A percentile compares a stretch with the other conserved stretches of the same genome.
phyloP scores from a whole-genome alignment of 768 basidiomycete species.

The Mycena polygramma region DNA sequence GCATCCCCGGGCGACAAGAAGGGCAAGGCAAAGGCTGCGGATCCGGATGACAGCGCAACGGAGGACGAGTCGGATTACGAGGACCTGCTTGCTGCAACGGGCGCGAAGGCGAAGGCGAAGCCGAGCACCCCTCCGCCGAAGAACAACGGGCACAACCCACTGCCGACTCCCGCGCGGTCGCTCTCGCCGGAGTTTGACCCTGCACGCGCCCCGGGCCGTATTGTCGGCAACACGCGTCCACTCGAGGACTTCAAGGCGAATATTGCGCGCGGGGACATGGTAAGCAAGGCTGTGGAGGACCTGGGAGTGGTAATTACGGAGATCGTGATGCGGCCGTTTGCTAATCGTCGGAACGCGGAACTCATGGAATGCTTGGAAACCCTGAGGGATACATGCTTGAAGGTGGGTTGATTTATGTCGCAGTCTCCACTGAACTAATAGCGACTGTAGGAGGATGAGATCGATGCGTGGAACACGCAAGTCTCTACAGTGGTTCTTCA shows the following conservation, averaged over 20 bases:
- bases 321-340: slow-evolving; percentile 79
- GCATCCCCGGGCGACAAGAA: slow-evolving; percentile 41
- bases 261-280: slow-evolving; percentile 79
- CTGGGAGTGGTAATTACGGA: slow-evolving; percentile 78
- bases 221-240: slow-evolving; percentile 82
- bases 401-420: slow-evolving; percentile 54
- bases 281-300: slow-evolving; percentile 89
- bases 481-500: slow-evolving; percentile 39
- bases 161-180: slow-evolving; percentile 71
- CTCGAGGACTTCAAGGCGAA: slow-evolving; percentile 83
- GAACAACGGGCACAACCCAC: slow-evolving; percentile 38
- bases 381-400: slow-evolving; percentile 76
- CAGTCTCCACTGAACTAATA: background rate
- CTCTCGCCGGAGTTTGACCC: slow-evolving; percentile 59
- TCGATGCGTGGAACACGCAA: slow-evolving; percentile 85
- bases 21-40: slow-evolving; percentile 47
- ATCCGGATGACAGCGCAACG: slow-evolving; percentile 63
- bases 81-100: slow-evolving; percentile 33
- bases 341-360: slow-evolving; percentile 73
- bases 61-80: slow-evolving; percentile 62
- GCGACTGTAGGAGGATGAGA: slow-evolving; percentile 76
- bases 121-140: slow-evolving; percentile 30
- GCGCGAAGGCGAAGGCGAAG: slow-evolving; percentile 12
- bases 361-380: slow-evolving; percentile 79
- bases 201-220: slow-evolving; percentile 74